These are phyloP conservation scores for Xylaria arbuscula DNA, from an alignment of 2,329 filamentous ascomycete species.

Conservation along the genomic window DNA sequence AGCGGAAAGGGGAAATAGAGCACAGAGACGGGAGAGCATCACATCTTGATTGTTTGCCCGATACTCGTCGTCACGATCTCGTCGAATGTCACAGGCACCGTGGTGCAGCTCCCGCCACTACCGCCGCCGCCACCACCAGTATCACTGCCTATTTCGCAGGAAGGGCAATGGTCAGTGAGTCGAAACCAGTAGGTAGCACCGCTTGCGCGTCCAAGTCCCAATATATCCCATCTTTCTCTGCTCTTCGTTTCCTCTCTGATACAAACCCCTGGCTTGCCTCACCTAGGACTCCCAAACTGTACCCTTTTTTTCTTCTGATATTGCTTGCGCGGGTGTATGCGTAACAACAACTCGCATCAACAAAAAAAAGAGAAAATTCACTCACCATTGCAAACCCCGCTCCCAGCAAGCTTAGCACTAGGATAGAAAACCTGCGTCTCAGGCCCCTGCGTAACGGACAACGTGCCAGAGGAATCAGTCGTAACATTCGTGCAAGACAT, in stretches of 20 bases:
- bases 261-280: background rate
- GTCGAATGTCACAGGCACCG: slow-evolving; percentile 60
- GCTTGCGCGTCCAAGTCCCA: background rate
- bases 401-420: slow-evolving; percentile 25
- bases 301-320: too few relatives aligned
- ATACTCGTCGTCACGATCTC: slow-evolving; percentile 57
- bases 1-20: background rate
- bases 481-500: slow-evolving; percentile 57
- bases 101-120: slow-evolving; percentile 18
- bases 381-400: slow-evolving; percentile 36
- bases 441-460: slow-evolving; percentile 56
- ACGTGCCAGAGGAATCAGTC: slow-evolving; percentile 55
- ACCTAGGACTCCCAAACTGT: background rate
- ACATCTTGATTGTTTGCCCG: slow-evolving; percentile 62
- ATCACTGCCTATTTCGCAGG: background rate
- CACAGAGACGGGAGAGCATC: slow-evolving; percentile 42
- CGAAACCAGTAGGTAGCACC: background rate
- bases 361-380: slow-evolving; percentile 4
- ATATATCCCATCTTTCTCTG: background rate
- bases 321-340: background rate
- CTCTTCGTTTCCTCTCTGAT: background rate
- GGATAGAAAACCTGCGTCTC: slow-evolving; percentile 57
- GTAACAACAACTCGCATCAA: background rate
- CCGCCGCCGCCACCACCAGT: background rate
- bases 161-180: slow-evolving; percentile 10